Evolutionary conservation across 2,329 filamentous ascomycete species (phyloP), one percentile per base, ranked within the genome.

Genomic region (Pseudopyricularia javanii): DNA sequence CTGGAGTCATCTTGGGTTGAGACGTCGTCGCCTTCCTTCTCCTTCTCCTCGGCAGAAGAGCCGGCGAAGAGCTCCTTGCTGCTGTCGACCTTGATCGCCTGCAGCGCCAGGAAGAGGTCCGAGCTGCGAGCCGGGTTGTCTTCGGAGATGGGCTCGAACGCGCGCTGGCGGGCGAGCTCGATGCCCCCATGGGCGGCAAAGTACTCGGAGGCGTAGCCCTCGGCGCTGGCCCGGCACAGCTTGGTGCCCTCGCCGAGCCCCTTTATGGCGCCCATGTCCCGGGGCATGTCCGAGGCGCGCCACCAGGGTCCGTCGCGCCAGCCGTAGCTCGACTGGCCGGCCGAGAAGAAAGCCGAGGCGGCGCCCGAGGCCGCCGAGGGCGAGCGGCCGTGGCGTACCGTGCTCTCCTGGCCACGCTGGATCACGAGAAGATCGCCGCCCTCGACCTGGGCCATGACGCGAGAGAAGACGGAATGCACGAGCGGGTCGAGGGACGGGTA

Each of bases 301-400:
- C 93, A 98, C 93, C 93, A 98, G 3, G 93, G 93, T 0, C 93
- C 93, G 61, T 97, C 91, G 49, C 83, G 86, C 91, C 93, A 98
- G 56, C 86, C 86, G 35, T 78, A 75, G 28, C 74, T 71, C 17
- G 72, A 73, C 51, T 82, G 79, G 26, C 72, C 66, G 26, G 76
- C 68, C 40, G 70, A 70, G 61, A 76, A 65, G 54, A 64, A 78
- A 7, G 30, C 48, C 24, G 47, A 33, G 12, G 47, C 37, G 37
- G 37, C 40, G 17, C 11, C 40, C 76, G 76, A 15, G n/a, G 26
- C 53, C 2, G 35, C 17, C 5, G 50, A 51, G 26, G 34, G n/a
- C 2, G 35, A 33, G 7, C 50, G 50, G 14, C 22, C 26, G 12
- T 24, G 34, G 17, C 28, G 28, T 12, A 43, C 35, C 11, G 45